Percentiles rank a stretch among this genome's conserved stretches.
Evolutionary conservation across 2,329 filamentous ascomycete genomes (phyloP).

Genomic region (Claviceps paspali): DNA sequence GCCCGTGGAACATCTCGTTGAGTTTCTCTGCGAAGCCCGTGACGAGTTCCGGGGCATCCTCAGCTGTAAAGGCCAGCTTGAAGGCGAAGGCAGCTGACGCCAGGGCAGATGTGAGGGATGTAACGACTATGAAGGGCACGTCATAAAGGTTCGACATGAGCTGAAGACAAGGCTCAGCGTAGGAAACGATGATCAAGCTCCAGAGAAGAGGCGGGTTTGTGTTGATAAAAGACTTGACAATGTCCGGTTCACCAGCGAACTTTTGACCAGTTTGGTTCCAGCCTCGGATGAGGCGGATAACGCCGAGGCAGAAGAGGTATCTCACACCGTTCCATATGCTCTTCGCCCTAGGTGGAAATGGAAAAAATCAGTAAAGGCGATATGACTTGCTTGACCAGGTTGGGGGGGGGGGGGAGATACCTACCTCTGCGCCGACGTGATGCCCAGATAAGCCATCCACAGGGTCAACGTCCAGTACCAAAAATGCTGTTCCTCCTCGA

Average conservation of each 20-base stretch:
- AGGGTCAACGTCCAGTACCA: slow-evolving; percentile 83
- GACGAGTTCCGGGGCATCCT: slow-evolving; percentile 77
- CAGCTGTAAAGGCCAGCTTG: slow-evolving; percentile 76
- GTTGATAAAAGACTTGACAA: slow-evolving; percentile 56
- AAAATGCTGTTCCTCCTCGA: slow-evolving; percentile 96
- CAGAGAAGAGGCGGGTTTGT: slow-evolving; percentile 56
- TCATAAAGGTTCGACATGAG: slow-evolving; percentile 27
- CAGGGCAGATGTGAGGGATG: slow-evolving; percentile 26
- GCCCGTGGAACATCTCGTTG: slow-evolving; percentile 24
- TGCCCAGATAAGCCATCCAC: slow-evolving; percentile 45
- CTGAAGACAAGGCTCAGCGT: slow-evolving; percentile 41
- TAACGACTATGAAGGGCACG: slow-evolving; percentile 25
- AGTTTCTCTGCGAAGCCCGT: slow-evolving; percentile 27
- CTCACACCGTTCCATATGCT: slow-evolving; percentile 17
- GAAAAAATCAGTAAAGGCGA: neutral
- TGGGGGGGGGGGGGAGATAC: neutral
- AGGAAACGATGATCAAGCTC: slow-evolving; percentile 54
- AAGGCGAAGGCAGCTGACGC: slow-evolving; percentile 53
- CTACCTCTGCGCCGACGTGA: slow-evolving; percentile 30
- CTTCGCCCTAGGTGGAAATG: slow-evolving; percentile 11
- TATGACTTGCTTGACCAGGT: neutral
- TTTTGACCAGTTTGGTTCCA: slow-evolving; percentile 99
- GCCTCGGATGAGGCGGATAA: slow-evolving; percentile 52
- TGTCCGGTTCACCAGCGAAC: slow-evolving; percentile 77
- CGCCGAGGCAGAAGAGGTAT: slow-evolving; percentile 33